Evolutionary conservation across 352 stramenopile genomes (phyloP), one percentile per base, ranked within the genome.

Genomic region (Pythium scleroteichum): DNA sequence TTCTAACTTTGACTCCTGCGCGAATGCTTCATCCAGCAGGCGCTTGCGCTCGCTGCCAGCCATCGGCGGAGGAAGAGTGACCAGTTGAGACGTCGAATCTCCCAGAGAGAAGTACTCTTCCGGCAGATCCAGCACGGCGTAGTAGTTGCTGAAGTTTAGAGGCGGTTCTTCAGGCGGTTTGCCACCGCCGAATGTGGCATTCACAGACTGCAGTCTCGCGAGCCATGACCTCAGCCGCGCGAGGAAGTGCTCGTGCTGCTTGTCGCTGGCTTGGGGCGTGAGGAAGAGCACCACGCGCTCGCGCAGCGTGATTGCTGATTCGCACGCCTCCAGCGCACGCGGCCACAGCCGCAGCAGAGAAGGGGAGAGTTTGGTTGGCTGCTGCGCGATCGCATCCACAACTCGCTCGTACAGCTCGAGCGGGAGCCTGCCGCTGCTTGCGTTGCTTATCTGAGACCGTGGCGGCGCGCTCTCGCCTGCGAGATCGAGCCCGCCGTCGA

Each of bases 11-110:
- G 70, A 46, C 32, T 73, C 66, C 10, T 78, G 46, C 10, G 52
- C 32, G 32, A 78, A 75, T 2, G 60, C 64, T 10, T 66, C 59
- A 2, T 71, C 41, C 22, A 69, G 60, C 6, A 73, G 20, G 27
- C 4, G 52, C 22, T 16, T 39, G 51, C 22, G 70, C 63, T 26
- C 29, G 13, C 46, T 9, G 46, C 3, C 10, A 35, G 9, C 6
- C 10, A 22, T 12, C 20, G 14, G 19, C 17, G 3, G 8, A 17
- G 19, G 22, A n/a, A 20, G 19, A 22, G 41, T 6, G 39, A n/a
- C n/a, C n/a, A n/a, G n/a, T n/a, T n/a, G n/a, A n/a, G 8, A 8
- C 33, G 33, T 24, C 3, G n/a, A n/a, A n/a, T n/a, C n/a, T n/a
- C n/a, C n/a, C n/a, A n/a, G n/a, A n/a, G 4, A 10, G 17, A 52